Evolutionary conservation across 495 filamentous ascomycete genomes (phyloP), one percentile per base, ranked within the genome.

Genomic region (Filosporella fistucella): DNA sequence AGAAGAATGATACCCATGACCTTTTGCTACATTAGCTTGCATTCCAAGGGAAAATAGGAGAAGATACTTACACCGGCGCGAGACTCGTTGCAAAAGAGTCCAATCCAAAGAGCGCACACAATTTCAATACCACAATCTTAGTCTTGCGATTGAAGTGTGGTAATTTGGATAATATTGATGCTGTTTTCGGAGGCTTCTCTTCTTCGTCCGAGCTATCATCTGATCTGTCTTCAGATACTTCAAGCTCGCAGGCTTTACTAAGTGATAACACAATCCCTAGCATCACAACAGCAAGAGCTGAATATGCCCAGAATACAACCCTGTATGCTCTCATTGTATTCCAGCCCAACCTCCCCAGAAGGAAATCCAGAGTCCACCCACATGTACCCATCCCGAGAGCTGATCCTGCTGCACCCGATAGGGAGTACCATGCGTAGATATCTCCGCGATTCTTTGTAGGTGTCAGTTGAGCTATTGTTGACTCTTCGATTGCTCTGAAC

Each of bases 401-500:
- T 0, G 78, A 77, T 0, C 82, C 84, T 0, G 78, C 67, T 1
- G 73, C 75, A 9, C 84, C 86, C 9, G 84, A 52, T 22, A 91
- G 71, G 0, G 79, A 80, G 57, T 93, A 89, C 89, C 89, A 94
- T 7, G 88, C 82, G 56, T 89, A 85, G 17, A 94, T 78, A 66
- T 90, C 86, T 36, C 81, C 74, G 37, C 88, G 72, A 10, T 67
- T 63, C 17, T 74, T 72, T 17, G 78, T 64, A 0, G 71, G 68
- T 0, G 82, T 85, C 14, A 94, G 72, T 51, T 91, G 86, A 5
- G 88, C 84, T 10, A 91, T 60, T 2, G 84, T 84, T 11, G 83
- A 86, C 65, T 93, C 88, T 59, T 95, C 89, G n/a, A 91, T 78
- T 18, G 88, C 88, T 37, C 85, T 77, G 64, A 93, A 94, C 1